These are phyloP conservation scores for Saprolegnia parasitica DNA, from an alignment of 352 stramenopile genomes.

Conservation along the genomic window DNA sequence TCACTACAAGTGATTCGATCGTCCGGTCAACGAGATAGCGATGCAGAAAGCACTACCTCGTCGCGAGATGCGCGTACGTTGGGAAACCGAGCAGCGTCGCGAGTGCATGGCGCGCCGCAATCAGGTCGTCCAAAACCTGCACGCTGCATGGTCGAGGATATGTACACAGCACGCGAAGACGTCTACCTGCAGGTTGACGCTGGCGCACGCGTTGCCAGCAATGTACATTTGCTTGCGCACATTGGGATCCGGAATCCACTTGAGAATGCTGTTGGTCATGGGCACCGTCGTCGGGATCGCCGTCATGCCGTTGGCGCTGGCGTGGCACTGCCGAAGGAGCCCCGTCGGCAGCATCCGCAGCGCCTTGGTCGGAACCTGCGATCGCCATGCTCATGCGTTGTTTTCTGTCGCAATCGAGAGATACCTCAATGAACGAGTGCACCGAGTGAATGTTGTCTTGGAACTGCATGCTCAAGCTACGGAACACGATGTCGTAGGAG, in stretches of 20 bases:
- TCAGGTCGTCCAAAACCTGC: slow-evolving; percentile 84
- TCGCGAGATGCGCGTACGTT: slow-evolving; percentile 87
- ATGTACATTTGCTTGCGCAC: slow-evolving; percentile 89
- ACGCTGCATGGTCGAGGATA: not conserved
- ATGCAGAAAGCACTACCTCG: slow-evolving; percentile 68
- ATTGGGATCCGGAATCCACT: slow-evolving; percentile 71
- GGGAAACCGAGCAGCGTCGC: slow-evolving; percentile 85
- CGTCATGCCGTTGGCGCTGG: not conserved
- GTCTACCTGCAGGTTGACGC: slow-evolving; percentile 48
- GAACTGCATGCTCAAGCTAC: slow-evolving; percentile 83
- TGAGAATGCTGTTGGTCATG: slow-evolving; percentile 90
- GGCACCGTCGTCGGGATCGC: slow-evolving; percentile 74
- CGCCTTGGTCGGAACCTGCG: slow-evolving; percentile 5
- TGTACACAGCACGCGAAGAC: no score
- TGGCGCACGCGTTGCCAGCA: slow-evolving; percentile 76
- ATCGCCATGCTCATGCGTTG: no score
- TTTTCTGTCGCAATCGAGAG: not conserved
- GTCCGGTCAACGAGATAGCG: slow-evolving; percentile 33
- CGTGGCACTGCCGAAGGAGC: not conserved
- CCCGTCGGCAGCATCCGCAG: not conserved
- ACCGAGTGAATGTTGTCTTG: slow-evolving; percentile 74
- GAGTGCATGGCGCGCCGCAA: slow-evolving; percentile 80
- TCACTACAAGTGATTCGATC: slow-evolving; percentile 46
- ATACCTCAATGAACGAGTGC: slow-evolving; percentile 62
- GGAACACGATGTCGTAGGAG: not conserved